Conservation (phyloP, 495 filamentous ascomycete species). For the Umbilicaria muhlenbergii region DNA sequence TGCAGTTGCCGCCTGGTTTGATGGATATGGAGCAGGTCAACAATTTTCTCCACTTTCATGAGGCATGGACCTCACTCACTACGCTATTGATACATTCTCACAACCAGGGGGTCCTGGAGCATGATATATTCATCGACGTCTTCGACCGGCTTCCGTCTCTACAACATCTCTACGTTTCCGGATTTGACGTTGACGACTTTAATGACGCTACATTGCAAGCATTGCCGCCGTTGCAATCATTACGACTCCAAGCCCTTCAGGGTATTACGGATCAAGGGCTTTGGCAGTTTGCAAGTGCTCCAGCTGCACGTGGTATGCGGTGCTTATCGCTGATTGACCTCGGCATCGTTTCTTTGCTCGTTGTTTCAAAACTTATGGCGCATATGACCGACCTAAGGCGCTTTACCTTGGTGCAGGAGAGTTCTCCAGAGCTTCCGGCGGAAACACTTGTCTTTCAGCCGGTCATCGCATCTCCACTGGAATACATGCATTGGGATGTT, state of each 20-base stretch:
- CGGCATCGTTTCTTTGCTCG: slow-evolving; percentile 47
- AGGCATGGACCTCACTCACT: slow-evolving; percentile 52
- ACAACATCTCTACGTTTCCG: slow-evolving; percentile 57
- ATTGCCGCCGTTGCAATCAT: slow-evolving; percentile 54
- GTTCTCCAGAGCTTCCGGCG: slow-evolving; percentile 33
- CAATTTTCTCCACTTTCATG: slow-evolving; percentile 54
- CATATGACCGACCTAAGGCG: slow-evolving; percentile 44
- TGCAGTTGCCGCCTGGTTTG: slow-evolving; percentile 33
- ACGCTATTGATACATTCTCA: slow-evolving; percentile 61
- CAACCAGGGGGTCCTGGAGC: slow-evolving; percentile 43
- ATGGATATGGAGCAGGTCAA: slow-evolving; percentile 45
- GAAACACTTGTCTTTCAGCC: slow-evolving; percentile 46
- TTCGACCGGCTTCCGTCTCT: slow-evolving; percentile 54
- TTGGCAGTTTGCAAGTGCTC: slow-evolving; percentile 48
- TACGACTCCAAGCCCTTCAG: slow-evolving; percentile 60
- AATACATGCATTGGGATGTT: slow-evolving; percentile 72
- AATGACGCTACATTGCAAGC: slow-evolving; percentile 51
- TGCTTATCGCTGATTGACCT: slow-evolving; percentile 51
- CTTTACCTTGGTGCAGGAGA: slow-evolving; percentile 57
- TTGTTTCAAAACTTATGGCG: slow-evolving; percentile 60
- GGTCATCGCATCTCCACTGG: slow-evolving; percentile 54
- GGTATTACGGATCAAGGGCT: slow-evolving; percentile 70
- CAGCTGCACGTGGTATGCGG: slow-evolving; percentile 36
- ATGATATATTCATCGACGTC: slow-evolving; percentile 46
- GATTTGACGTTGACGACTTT: slow-evolving; percentile 56